phyloP scores from a whole-genome alignment of 2,329 filamentous ascomycete genomes.

The Apiospora marii region DNA sequence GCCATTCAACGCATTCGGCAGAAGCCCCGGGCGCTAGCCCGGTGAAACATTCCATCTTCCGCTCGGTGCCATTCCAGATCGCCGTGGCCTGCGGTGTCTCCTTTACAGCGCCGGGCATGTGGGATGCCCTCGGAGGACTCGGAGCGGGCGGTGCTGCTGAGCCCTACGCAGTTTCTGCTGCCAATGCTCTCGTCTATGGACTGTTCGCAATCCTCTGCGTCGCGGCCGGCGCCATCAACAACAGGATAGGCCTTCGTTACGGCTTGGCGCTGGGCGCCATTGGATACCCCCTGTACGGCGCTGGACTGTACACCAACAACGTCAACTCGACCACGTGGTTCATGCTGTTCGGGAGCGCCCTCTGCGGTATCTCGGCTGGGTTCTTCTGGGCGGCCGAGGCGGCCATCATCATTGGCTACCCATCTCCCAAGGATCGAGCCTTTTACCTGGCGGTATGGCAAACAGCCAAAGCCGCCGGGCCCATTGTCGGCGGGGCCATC shows the following conservation, averaged over 20 bases:
- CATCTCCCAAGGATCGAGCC: constrained; percentile 67
- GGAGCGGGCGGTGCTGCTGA: constrained; percentile 51
- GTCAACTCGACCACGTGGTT: constrained; percentile 69
- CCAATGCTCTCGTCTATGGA: constrained; percentile 55
- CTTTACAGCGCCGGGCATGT: constrained; percentile 52
- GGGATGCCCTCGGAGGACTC: constrained; percentile 52
- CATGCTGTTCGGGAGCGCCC: constrained; percentile 66
- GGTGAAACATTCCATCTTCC: constrained; percentile 38
- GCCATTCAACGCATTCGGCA: background rate
- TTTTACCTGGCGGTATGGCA: constrained; percentile 62
- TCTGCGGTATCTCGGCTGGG: constrained; percentile 69
- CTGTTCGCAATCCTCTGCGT: constrained; percentile 54
- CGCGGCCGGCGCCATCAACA: constrained; percentile 47
- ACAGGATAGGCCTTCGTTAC: constrained; percentile 47
- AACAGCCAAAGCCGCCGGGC: constrained; percentile 48
- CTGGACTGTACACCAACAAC: constrained; percentile 71
- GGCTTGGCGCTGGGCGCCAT: constrained; percentile 55
- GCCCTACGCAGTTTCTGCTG: constrained; percentile 52
- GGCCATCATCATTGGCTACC: constrained; percentile 70
- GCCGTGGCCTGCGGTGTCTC: constrained; percentile 48
- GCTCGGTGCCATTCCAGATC: constrained; percentile 48
- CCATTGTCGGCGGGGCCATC: constrained; percentile 59
- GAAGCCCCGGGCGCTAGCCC: constrained; percentile 26
- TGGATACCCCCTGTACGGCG: constrained; percentile 71
- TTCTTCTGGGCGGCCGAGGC: constrained; percentile 75